These are phyloP conservation scores for Trichosporon asahii DNA, from an alignment of 1,284 basidiomycete species.

Conservation along the genomic window DNA sequence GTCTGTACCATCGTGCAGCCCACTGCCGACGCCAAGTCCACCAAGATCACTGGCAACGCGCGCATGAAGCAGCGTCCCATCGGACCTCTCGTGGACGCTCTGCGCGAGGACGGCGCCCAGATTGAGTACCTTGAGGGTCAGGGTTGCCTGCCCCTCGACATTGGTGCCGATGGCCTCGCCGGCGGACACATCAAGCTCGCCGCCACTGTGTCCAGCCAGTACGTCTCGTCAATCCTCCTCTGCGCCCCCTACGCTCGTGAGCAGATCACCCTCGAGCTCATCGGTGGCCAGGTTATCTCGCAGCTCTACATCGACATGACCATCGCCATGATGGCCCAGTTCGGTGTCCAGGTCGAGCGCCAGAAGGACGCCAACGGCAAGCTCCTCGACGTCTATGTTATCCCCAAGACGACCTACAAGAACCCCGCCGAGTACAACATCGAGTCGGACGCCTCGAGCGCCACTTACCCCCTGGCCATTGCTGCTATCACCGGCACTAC, in stretches of 20 bases:
- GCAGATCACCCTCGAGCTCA: conserved; percentile 80
- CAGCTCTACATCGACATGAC: conserved; percentile 99
- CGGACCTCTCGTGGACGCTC: conserved; percentile 90
- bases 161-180: conserved; percentile 75
- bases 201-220: conserved; percentile 95
- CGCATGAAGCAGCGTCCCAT: conserved; percentile 97
- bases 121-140: conserved; percentile 74
- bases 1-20: conserved; percentile 79
- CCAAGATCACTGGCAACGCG: conserved; percentile 91
- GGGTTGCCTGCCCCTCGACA: conserved; percentile 85
- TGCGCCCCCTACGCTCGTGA: conserved; percentile 89
- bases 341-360: conserved; percentile 76
- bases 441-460: conserved; percentile 92
- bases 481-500: conserved; percentile 93
- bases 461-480: conserved; percentile 94
- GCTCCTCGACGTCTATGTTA: conserved; percentile 75
- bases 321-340: conserved; percentile 94
- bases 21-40: conserved; percentile 54
- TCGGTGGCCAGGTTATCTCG: conserved; percentile 90
- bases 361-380: conserved; percentile 66
- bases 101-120: conserved; percentile 73
- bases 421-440: conserved; percentile 83
- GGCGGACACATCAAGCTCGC: conserved; percentile 84
- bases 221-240: conserved; percentile 93
- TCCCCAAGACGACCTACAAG: conserved; percentile 74